Evolutionary conservation across 768 basidiomycete genomes (phyloP).

Genomic region (Lentinula aciculospora): DNA sequence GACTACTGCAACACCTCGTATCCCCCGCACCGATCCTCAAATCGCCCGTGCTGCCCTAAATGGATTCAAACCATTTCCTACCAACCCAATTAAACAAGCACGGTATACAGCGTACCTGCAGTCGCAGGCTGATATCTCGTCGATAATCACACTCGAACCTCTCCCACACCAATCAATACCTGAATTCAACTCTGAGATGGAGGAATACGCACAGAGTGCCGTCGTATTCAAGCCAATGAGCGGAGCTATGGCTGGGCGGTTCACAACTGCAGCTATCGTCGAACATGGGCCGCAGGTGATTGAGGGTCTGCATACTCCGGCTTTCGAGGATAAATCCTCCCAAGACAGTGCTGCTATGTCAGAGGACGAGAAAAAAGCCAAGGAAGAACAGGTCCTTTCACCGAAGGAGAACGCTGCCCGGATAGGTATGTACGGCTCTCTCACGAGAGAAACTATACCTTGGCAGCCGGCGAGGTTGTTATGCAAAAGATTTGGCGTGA

Average conservation of each 20-base stretch:
- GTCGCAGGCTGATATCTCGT: slow-evolving; percentile 53
- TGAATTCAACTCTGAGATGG: slow-evolving; percentile 76
- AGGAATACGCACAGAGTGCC: slow-evolving; percentile 84
- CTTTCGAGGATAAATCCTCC: slow-evolving; percentile 10
- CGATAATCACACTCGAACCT: slow-evolving; percentile 41
- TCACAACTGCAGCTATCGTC: slow-evolving; percentile 75
- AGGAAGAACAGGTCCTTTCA: slow-evolving; percentile 49
- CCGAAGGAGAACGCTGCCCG: slow-evolving; percentile 80
- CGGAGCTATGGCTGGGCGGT: slow-evolving; percentile 92
- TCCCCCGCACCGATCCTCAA: slow-evolving; percentile 66
- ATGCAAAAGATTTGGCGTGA: slow-evolving; percentile 92
- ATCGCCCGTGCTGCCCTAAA: slow-evolving; percentile 81
- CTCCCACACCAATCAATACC: slow-evolving; percentile 55
- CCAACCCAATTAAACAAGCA: slow-evolving; percentile 72
- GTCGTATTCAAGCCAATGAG: slow-evolving; percentile 87
- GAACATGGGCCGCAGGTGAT: slow-evolving; percentile 56
- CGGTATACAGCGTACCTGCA: slow-evolving; percentile 82
- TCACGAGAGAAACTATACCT: slow-evolving; percentile 68
- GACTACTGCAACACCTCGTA: slow-evolving; percentile 27
- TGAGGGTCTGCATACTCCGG: slow-evolving; percentile 67
- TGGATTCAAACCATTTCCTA: slow-evolving; percentile 87
- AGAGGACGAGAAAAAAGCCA: slow-evolving; percentile 34
- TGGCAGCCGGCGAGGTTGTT: slow-evolving; percentile 85
- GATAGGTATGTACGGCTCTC: slow-evolving; percentile 83
- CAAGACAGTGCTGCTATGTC: slow-evolving; percentile 13